Base-by-base conservation (phyloP, 495 filamentous ascomycete species). In the Tuber melanosporum region DNA sequence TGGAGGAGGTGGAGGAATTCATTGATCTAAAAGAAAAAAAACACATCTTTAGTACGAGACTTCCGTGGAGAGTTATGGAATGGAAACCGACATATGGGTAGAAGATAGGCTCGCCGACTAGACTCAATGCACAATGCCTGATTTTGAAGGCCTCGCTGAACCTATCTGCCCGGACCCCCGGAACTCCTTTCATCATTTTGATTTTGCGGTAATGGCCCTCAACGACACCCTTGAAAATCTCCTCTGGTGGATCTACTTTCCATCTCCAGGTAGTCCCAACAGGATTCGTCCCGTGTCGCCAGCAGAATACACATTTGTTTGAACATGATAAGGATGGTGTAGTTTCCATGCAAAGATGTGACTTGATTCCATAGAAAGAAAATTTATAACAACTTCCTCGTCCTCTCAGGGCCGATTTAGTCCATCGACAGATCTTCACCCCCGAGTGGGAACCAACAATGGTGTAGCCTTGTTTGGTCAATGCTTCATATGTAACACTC, bases 291-390 rank as follows among this genome's bases (percentile, higher is more conserved):
- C 95, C 95, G 83, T 98, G 95, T 19, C 95, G 91, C 95, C 95
- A 98, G 88, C 95, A 98, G 86, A 98, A 98, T 82, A 98, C 92
- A 85, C 95, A 98, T 84, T 98, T 98, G 85, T 98, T 98, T 80
- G 92, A 94, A 88, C 95, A 98, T 22, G 93, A 96, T 26, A 98
- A 89, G 1, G 94, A 97, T 0, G 95, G 95, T 0, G 95, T 98
- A 6, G 94, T 93, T 85, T 98, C 95, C 95, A 98, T 98, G 86
- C 95, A 98, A 66, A 95, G 90, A 81, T 98, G 95, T 2, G 94
- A 97, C 75, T 90, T 89, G 83, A 98, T 98, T 77, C 94, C 95
- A 84, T 98, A 98, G 86, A 98, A 97, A 10, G 92, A 94, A 84
- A 88, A 97, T 84, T 98, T 98, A 88, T 98, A 98, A 87, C 95